Base-by-base conservation (phyloP, 2,329 filamentous ascomycete genomes). In the Pseudogymnoascus sp. region DNA sequence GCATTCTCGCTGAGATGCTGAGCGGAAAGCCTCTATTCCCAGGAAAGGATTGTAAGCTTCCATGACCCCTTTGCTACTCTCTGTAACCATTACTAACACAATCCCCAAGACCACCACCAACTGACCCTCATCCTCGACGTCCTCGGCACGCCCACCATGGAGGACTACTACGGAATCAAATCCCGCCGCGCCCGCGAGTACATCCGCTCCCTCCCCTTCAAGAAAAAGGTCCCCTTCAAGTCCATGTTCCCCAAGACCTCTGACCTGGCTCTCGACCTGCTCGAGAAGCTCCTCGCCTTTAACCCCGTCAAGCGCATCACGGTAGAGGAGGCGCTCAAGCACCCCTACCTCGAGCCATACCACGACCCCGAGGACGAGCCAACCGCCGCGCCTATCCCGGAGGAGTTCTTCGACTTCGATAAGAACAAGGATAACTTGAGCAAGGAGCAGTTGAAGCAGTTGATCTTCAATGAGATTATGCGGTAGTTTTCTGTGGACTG, bases 121-220 rank as follows among this genome's bases (percentile, higher is more conserved):
- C 81, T 99, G 71, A 99, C 94, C 5, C 82, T 99, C 66, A 99
- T 99, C 73, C 83, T 99, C 69, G 94, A 99, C 71, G 93, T 99
- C 61, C 88, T 99, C 65, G 94, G 94, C 67, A 99, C 94, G 2
- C 94, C 94, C 2, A 99, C 94, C 11, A 99, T 99, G 94, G 94
- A 99, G 76, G 94, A 99, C 75, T 99, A 99, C 83, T 99, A 99
- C 72, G 94, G 94, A 68, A 99, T 99, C 84, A 99, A 99, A 80
- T 97, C 94, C 62, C 90, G 94, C 68, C 91, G 94, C 72, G 94
- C 94, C 60, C 86, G 94, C 68, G 94, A 99, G 78, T 99, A 99
- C 79, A 99, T 99, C 74, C 91, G 94, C 66, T 97, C 92, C 62
- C 84, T 97, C 56, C 93, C 94, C 16, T 97, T 97, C 82, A 97